Base-by-base conservation (phyloP, 208 protist species). In the Blastocrithidia nonstop region DNA sequence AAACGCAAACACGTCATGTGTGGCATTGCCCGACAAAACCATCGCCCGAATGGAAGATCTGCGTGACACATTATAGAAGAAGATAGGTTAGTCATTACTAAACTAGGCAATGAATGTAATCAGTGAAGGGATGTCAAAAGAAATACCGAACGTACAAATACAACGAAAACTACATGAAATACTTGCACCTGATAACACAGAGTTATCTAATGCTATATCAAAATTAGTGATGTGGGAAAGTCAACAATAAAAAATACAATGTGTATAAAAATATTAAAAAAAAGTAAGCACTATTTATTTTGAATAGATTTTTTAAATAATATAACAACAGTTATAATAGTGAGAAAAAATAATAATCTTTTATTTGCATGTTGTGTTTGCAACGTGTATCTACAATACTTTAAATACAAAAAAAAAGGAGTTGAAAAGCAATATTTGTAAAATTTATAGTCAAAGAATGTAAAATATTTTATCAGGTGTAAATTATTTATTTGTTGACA, bases 161-260 rank as follows among this genome's bases (percentile, higher is more conserved):
- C 74, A 87, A 55, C 48, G 50, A 11, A 71, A 88, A 52, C 63
- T 92, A 27, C 66, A 56, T 44, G 54, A 62, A 37, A 61, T 92
- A 17, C 36, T 92, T 3, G 77, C 77, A 1, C 45, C 60, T 7
- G 48, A 73, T 31, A 66, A 66, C 40, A 58, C 72, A n/a, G 70
- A 88, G 38, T 49, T 87, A 51, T 64, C 71, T 7, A 88, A 92
- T 59, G 74, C 83, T 42, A 85, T 92, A 53, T 84, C 77, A 16
- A 79, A 82, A 50, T 48, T 88, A 22, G 71, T 70, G 1, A 63
- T 92, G 8, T 84, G 74, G 67, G 83, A 92, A 49, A 65, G 74
- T 7, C 85, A 84, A 52, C 66, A 87, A 61, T 74, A 70, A 25
- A 45, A 58, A 11, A 57, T 61, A 13, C n/a, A n/a, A n/a, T n/a